phyloP scores from a whole-genome alignment of 1,284 basidiomycete genomes.

The Malassezia yamatoensis region DNA sequence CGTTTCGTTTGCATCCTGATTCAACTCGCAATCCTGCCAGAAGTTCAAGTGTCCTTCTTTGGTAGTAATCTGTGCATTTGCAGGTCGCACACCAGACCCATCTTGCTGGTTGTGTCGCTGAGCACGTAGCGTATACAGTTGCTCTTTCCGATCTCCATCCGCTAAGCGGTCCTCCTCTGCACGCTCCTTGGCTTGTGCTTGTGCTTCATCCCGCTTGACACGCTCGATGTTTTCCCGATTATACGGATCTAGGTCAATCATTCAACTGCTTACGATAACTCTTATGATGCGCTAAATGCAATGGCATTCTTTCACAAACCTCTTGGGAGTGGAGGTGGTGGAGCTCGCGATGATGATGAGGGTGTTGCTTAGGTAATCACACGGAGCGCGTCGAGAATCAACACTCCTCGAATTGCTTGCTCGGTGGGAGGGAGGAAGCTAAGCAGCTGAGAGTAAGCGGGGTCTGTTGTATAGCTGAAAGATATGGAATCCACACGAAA shows the following conservation, averaged over 20 bases:
- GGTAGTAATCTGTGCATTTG: neutral
- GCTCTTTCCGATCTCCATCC: constrained; percentile 5
- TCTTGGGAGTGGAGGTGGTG: constrained; percentile 1
- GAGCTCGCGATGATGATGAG: neutral
- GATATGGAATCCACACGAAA: constrained; percentile 49
- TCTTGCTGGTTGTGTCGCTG: constrained; percentile 1
- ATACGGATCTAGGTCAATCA: constrained; percentile 54
- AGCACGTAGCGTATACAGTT: constrained; percentile 1
- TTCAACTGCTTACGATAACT: constrained; percentile 56
- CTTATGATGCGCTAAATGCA: constrained; percentile 61
- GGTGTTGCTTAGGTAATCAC: constrained; percentile 8
- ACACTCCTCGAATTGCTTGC: neutral
- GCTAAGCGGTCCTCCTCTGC: constrained; percentile 62
- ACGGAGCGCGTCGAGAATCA: constrained; percentile 1
- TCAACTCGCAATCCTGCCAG: constrained; percentile 41
- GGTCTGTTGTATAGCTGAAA: too few relatives aligned
- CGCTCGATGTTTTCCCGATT: constrained; percentile 70
- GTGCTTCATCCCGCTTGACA: constrained; percentile 66
- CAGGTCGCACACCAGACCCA: neutral
- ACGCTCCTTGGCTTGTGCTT: constrained; percentile 53
- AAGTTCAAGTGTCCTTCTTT: constrained; percentile 25
- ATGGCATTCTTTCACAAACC: constrained; percentile 20
- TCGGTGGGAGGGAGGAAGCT: too few relatives aligned
- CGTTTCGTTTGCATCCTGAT: neutral
- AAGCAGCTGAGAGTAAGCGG: too few relatives aligned